Evolutionary conservation across 306 rosid species (phyloP).

Genomic region (Castanopsis chinensis): DNA sequence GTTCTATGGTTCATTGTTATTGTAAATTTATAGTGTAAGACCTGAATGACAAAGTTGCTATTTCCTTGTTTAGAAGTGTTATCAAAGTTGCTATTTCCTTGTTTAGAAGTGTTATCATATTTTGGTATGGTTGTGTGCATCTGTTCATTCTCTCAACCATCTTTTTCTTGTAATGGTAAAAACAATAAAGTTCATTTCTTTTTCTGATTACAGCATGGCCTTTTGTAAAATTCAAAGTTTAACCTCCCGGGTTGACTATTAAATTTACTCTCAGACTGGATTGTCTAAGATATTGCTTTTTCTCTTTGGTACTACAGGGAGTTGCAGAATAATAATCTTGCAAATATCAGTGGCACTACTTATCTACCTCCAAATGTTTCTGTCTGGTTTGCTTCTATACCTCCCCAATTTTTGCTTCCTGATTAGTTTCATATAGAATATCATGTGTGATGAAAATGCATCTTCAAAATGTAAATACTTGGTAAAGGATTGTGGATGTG

Average conservation of each 20-base stretch:
- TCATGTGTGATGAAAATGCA: too few relatives aligned
- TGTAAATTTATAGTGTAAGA: constrained; percentile 57
- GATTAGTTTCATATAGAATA: not conserved
- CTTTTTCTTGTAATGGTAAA: too few relatives aligned
- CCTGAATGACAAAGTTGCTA: constrained; percentile 17
- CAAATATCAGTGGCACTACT: constrained; percentile 50
- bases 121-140: too few relatives aligned
- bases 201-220: too few relatives aligned
- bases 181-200: too few relatives aligned
- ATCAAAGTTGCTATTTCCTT: constrained; percentile 4
- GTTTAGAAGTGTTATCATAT: not conserved
- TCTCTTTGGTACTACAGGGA: constrained; percentile 54
- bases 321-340: constrained; percentile 61
- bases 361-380: constrained; percentile 64
- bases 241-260: not conserved
- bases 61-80: not conserved
- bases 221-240: not conserved
- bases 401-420: constrained; percentile 1
- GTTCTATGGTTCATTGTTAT: not conserved
- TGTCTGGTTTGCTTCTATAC: constrained; percentile 56
- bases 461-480: too few relatives aligned
- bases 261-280: not conserved
- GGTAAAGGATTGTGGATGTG: too few relatives aligned
- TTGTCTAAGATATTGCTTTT: constrained; percentile 18
- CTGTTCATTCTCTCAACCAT: too few relatives aligned